phyloP scores from a whole-genome alignment of 305 asterid genomes.

The Nicotiana rustica region DNA sequence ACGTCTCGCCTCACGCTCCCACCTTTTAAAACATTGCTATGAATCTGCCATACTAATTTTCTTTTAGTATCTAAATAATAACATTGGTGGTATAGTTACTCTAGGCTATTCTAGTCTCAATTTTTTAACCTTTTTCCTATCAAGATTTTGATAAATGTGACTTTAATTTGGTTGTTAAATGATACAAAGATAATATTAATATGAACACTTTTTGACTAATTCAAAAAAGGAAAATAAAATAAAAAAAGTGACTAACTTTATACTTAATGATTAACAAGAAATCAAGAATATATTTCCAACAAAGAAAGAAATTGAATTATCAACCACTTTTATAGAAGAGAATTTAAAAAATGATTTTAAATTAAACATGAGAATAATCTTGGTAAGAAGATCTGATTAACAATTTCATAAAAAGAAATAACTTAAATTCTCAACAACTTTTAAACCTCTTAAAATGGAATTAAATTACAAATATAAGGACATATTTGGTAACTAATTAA shows the following conservation, averaged over 20 bases:
- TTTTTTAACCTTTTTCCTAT: not conserved
- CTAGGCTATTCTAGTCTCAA: not conserved
- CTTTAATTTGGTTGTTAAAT: not conserved
- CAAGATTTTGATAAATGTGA: not conserved
- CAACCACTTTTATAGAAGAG: not conserved
- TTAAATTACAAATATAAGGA: not conserved
- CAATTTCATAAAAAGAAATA: not conserved
- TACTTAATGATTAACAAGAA: not conserved
- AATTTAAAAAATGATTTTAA: not conserved
- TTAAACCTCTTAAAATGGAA: not conserved
- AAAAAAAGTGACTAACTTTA: not conserved
- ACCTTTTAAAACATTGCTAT: no score
- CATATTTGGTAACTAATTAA: not conserved
- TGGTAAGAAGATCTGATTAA: not conserved
- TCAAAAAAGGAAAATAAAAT: not conserved
- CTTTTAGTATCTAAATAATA: not conserved
- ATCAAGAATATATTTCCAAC: not conserved
- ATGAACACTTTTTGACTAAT: not conserved
- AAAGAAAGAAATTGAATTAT: not conserved
- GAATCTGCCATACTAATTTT: not conserved
- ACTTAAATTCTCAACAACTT: not conserved
- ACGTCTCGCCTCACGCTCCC: no score
- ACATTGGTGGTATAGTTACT: not conserved
- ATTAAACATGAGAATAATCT: not conserved
- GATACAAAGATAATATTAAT: not conserved